These are phyloP conservation scores for Poa pratensis DNA, from an alignment of 176 grass and related monocot genomes.

Conservation along the genomic window DNA sequence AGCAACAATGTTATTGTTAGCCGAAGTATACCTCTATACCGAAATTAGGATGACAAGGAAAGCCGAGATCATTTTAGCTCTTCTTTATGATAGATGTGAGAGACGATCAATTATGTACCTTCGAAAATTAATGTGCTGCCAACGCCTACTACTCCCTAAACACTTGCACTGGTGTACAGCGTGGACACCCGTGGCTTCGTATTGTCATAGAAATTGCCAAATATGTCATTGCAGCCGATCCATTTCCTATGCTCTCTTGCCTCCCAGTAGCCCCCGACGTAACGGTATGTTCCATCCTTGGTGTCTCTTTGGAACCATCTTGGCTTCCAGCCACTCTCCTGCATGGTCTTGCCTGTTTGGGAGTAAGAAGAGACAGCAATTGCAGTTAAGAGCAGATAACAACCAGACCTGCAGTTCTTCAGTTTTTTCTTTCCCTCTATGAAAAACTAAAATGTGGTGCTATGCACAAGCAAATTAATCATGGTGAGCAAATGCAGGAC, in stretches of 20 bases:
- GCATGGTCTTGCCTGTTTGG: conserved; percentile 78
- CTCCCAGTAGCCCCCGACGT: conserved; percentile 84
- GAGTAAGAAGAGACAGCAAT: not conserved
- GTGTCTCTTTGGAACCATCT: conserved; percentile 77
- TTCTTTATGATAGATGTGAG: conserved; percentile 28
- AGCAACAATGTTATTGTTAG: conserved; percentile 43
- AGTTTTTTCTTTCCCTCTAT: not conserved
- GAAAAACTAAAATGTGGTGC: not conserved
- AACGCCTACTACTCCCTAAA: conserved; percentile 47
- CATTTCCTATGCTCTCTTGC: conserved; percentile 68
- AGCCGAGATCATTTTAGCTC: conserved; percentile 24
- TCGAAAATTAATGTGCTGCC: conserved; percentile 39
- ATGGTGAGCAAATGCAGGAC: conserved; percentile 8
- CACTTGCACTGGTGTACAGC: conserved; percentile 51
- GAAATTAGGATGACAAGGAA: conserved; percentile 17
- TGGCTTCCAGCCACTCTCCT: conserved; percentile 90
- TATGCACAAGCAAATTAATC: conserved; percentile 13
- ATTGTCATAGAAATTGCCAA: conserved; percentile 58
- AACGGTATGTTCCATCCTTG: conserved; percentile 54
- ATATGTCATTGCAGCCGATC: conserved; percentile 76
- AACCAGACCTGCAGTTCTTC: not conserved
- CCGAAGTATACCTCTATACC: conserved; percentile 36
- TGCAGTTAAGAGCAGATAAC: conserved; percentile 4
- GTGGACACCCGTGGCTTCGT: conserved; percentile 25
- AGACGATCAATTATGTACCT: conserved; percentile 46